Evolutionary conservation across 768 basidiomycete genomes (phyloP).

Genomic region (Podaxis sp.): DNA sequence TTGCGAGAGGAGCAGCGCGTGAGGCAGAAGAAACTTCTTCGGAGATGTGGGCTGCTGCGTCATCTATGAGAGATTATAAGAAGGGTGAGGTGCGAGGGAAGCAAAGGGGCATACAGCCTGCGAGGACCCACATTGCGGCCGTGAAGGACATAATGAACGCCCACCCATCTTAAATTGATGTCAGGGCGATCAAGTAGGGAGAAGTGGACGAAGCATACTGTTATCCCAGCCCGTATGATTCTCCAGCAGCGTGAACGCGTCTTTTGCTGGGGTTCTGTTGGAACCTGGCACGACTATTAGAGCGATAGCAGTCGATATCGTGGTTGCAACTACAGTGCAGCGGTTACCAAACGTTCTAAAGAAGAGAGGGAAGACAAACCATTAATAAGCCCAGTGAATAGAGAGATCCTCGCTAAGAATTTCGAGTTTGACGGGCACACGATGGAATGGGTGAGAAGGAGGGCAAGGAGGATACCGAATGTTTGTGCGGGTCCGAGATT

Average conservation of each 20-base stretch:
- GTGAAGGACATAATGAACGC: conserved; percentile 62
- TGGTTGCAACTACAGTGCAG: conserved; percentile 44
- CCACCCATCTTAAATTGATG: conserved; percentile 46
- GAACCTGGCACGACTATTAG: conserved; percentile 48
- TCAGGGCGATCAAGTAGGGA: neutral
- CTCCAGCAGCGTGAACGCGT: conserved; percentile 58
- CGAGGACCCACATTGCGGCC: conserved; percentile 63
- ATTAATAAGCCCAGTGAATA: conserved; percentile 58
- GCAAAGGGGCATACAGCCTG: conserved; percentile 45
- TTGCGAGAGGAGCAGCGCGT: conserved; percentile 56
- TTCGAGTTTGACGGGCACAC: conserved; percentile 59
- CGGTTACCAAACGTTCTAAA: neutral
- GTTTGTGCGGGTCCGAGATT: conserved; percentile 47
- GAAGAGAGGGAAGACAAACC: conserved; percentile 24
- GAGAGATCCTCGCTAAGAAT: conserved; percentile 53
- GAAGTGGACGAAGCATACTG: conserved; percentile 29
- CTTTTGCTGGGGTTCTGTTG: conserved; percentile 49
- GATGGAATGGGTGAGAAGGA: conserved; percentile 52
- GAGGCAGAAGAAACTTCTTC: conserved; percentile 60
- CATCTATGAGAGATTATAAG: conserved; percentile 35
- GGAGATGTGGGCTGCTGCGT: conserved; percentile 64
- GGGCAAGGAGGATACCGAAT: conserved; percentile 54
- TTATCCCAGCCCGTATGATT: conserved; percentile 61
- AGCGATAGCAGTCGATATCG: conserved; percentile 51
- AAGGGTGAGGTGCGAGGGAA: neutral